Evolutionary conservation across 1,284 basidiomycete species (phyloP).

Genomic region (Ganoderma lingzhi): DNA sequence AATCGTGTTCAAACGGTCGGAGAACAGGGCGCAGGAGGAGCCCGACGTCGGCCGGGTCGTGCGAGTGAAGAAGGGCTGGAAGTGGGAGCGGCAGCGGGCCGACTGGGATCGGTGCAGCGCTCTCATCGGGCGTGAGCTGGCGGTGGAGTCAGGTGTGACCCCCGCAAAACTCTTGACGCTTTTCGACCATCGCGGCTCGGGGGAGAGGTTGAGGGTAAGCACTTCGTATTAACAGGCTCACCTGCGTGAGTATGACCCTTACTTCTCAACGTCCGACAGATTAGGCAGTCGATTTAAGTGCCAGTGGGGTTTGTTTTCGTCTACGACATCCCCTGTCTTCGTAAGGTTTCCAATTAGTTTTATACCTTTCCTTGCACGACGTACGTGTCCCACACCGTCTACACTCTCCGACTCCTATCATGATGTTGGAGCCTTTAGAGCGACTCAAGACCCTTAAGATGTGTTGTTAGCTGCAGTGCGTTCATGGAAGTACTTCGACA

Average conservation of each 20-base stretch:
- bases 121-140: not conserved
- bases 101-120: not conserved
- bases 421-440: too few species aligned
- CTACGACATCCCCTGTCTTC: too few species aligned
- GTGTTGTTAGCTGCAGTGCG: too few species aligned
- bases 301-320: too few species aligned
- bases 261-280: not conserved
- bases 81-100: not conserved
- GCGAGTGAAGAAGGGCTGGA: not conserved
- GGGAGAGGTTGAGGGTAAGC: not conserved
- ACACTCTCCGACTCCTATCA: too few species aligned
- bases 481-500: too few species aligned
- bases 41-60: not conserved
- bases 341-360: too few species aligned
- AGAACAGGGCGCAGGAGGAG: not conserved
- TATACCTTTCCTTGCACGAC: too few species aligned
- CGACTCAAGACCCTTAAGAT: too few species aligned
- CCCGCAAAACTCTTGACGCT: not conserved
- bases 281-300: not conserved
- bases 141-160: not conserved
- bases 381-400: too few species aligned
- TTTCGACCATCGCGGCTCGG: not conserved
- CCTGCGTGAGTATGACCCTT: not conserved
- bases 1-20: not conserved
- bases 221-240: not conserved